Percentiles rank a stretch among this genome's conserved stretches.
Evolutionary conservation across 106 monocot genomes (phyloP).

Genomic region (Chionographis japonica): DNA sequence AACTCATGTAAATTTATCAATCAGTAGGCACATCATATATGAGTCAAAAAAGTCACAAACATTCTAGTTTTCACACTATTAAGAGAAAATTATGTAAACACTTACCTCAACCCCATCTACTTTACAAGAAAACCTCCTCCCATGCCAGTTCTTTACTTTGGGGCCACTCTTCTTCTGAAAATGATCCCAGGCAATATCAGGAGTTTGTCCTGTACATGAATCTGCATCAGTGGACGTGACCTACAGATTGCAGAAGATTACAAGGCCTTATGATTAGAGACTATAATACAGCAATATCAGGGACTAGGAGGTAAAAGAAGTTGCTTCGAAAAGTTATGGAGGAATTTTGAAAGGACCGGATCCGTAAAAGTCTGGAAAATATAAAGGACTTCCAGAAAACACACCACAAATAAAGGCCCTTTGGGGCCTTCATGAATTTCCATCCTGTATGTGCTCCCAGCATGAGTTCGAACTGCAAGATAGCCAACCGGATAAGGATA

Average conservation of each 20-base stretch:
- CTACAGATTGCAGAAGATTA: constrained; percentile 23
- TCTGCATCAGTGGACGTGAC: constrained; percentile 58
- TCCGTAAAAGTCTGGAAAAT: neutral
- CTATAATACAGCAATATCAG: neutral
- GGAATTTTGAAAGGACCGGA: too few species aligned
- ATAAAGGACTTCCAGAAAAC: constrained; percentile 3
- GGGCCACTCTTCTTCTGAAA: constrained; percentile 55
- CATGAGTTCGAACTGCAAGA: constrained; percentile 47
- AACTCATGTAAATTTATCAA: too few species aligned
- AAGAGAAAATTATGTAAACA: neutral
- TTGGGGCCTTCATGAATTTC: constrained; percentile 71
- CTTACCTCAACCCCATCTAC: constrained; percentile 84
- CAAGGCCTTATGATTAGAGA: neutral
- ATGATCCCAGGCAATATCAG: constrained; percentile 76
- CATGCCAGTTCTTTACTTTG: constrained; percentile 51
- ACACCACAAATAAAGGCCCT: constrained; percentile 84
- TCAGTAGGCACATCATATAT: too few species aligned
- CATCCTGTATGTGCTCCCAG: constrained; percentile 59
- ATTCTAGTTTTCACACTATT: neutral
- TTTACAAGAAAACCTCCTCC: constrained; percentile 62
- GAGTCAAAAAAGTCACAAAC: neutral
- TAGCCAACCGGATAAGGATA: constrained; percentile 94
- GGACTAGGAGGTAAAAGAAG: neutral
- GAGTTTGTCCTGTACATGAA: constrained; percentile 72
- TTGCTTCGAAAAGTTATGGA: too few species aligned